Evolutionary conservation across 176 grass and related monocot genomes (phyloP).

Genomic region (Avena insularis): DNA sequence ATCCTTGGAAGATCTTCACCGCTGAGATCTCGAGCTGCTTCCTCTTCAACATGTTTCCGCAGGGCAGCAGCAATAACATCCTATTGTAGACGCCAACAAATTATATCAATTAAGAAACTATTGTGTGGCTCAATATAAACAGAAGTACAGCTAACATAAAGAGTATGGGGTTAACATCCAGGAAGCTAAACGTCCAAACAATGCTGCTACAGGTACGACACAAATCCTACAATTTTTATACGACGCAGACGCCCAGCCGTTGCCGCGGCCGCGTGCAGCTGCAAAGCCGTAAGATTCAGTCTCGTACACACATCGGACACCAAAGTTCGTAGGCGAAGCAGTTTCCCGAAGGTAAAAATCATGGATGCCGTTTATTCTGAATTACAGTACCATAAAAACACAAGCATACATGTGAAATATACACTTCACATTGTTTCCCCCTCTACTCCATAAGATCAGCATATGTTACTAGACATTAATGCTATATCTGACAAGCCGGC

Average conservation of each 20-base stretch:
- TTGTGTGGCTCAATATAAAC: neutral
- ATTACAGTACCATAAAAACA: neutral
- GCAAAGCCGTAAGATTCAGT: no score
- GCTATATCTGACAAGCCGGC: neutral
- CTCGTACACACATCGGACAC: no score
- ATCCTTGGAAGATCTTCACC: conserved; percentile 82
- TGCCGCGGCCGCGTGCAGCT: no score
- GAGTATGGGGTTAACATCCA: neutral
- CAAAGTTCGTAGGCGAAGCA: no score
- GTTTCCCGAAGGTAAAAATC: neutral
- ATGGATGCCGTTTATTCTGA: neutral
- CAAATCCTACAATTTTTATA: no score
- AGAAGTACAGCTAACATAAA: conserved; percentile 19
- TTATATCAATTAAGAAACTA: conserved; percentile 5
- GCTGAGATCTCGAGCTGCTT: conserved; percentile 77
- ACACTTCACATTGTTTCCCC: neutral
- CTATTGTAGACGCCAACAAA: conserved; percentile 47
- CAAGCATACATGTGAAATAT: neutral
- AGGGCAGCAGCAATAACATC: conserved; percentile 72
- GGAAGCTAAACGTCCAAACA: conserved; percentile 7
- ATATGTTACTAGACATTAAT: neutral
- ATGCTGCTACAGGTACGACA: no score
- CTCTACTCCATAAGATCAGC: neutral
- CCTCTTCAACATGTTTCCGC: conserved; percentile 83
- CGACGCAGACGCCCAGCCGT: no score